Evolutionary conservation across 2,329 filamentous ascomycete genomes (phyloP), one percentile per base, ranked within the genome.

Genomic region (Stagonosporopsis chrysanthemi): DNA sequence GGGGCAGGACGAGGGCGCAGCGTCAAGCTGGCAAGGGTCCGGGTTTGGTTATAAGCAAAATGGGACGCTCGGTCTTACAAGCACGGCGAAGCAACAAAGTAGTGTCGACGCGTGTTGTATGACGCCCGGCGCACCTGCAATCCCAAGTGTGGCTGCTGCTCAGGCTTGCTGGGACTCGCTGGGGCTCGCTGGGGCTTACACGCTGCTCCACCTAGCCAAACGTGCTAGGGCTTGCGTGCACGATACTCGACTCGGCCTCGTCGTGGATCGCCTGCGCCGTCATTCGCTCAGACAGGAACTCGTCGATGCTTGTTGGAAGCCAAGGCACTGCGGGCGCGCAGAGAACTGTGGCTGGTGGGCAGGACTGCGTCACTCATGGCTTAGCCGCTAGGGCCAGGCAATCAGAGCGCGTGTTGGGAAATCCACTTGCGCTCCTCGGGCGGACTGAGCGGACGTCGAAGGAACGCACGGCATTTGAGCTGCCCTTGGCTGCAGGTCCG

Each of bases 71-170:
- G 33, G 48, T 24, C 39, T 43, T 26, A 14, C 17, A 38, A 46
- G 17, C 38, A 57, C 48, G 54, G 54, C 38, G 44, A 57, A 49
- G 54, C 22, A 52, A 48, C 17, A 48, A 51, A 41, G 54, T 56
- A 58, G 51, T 44, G 56, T 64, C 60, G 66, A 69, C 66, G 68
- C 68, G 70, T 69, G 65, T 63, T 65, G 62, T 69, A 68, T 71
- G 68, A 70, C 67, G 66, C 59, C 58, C 60, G 62, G 58, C 62
- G 52, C 35, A 39, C 42, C 29, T 50, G 53, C 42, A 43, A 44
- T 33, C 44, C 23, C 61, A 60, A 57, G 59, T 69, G 67, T 68
- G 68, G 69, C 68, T 65, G 66, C 52, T 60, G 51, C 31, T n/a
- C 31, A 14, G 31, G 31, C 31, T n/a, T 33, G 15, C 31, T 33